These are phyloP conservation scores for Rhodosporidiobolus sp. DNA, from an alignment of 768 basidiomycete genomes.

Conservation along the genomic window DNA sequence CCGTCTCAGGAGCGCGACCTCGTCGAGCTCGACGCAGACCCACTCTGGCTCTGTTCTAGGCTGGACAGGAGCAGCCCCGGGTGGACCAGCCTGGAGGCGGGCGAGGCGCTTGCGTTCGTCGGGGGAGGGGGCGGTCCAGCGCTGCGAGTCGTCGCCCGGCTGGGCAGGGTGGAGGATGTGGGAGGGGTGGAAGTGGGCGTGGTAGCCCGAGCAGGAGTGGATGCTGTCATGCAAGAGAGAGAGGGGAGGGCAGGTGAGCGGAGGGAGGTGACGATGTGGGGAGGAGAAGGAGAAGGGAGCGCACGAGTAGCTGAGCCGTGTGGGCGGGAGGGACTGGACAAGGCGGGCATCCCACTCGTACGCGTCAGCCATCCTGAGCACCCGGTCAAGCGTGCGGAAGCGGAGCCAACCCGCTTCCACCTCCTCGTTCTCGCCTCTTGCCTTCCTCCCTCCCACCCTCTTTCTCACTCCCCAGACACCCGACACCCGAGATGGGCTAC, in stretches of 20 bases:
- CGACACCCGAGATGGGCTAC: too few species aligned
- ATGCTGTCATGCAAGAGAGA: background rate
- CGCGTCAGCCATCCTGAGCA: too few species aligned
- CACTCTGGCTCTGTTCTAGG: slow-evolving; percentile 17
- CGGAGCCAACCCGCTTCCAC: background rate
- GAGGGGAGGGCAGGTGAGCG: background rate
- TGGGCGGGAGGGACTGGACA: background rate
- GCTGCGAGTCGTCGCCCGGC: slow-evolving; percentile 4
- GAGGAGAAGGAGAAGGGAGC: background rate
- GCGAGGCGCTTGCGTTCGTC: slow-evolving; percentile 11
- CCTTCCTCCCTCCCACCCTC: background rate
- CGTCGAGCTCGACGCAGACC: slow-evolving; percentile 28
- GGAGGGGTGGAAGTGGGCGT: slow-evolving; percentile 8
- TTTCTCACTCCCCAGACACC: background rate
- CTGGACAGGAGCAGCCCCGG: too few species aligned
- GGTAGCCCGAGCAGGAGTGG: slow-evolving; percentile 20
- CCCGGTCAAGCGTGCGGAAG: too few species aligned
- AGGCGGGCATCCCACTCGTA: background rate
- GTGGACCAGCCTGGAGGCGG: background rate
- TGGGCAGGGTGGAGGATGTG: slow-evolving; percentile 6
- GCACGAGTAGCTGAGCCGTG: background rate
- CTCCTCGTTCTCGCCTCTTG: background rate
- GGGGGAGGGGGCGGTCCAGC: slow-evolving; percentile 31
- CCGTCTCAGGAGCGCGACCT: background rate
- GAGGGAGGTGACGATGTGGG: slow-evolving; percentile 2